A percentile compares a stretch with the other conserved stretches of the same genome.
phyloP scores from a whole-genome alignment of 2,329 filamentous ascomycete genomes.

The Arthrobotrys sinensis region DNA sequence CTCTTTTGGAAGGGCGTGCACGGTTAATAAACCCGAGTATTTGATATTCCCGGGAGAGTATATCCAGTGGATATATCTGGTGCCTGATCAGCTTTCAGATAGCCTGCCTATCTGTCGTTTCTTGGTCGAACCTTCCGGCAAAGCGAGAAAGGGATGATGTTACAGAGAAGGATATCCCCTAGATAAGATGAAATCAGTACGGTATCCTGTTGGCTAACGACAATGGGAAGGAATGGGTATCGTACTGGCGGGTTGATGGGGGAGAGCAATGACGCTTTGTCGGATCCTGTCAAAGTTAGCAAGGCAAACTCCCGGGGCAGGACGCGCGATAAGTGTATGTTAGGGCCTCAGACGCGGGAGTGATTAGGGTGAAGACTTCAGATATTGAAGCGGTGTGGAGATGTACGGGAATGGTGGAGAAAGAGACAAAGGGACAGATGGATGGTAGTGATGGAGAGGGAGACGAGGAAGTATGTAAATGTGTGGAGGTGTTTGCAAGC shows the following conservation, averaged over 20 bases:
- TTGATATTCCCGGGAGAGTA: constrained; percentile 2
- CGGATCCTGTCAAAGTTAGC: constrained; percentile 43
- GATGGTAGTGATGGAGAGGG: background rate
- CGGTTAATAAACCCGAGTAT: background rate
- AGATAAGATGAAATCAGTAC: background rate
- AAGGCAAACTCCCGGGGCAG: constrained; percentile 23
- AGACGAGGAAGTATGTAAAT: background rate
- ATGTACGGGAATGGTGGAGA: too few relatives aligned
- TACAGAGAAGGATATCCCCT: background rate
- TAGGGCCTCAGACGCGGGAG: background rate
- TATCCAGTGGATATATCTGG: background rate
- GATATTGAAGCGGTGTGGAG: too few relatives aligned
- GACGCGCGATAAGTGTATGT: constrained; percentile 1
- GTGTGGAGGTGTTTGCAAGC: background rate
- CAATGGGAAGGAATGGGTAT: background rate
- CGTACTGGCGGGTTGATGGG: background rate
- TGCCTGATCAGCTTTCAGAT: background rate
- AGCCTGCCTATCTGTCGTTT: background rate
- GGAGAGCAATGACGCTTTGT: background rate
- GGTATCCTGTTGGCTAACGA: background rate
- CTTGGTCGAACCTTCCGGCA: background rate
- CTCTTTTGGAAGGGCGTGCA: background rate
- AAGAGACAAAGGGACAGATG: background rate
- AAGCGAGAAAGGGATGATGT: background rate
- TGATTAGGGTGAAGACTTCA: too few relatives aligned